Conservation (phyloP, 2,329 filamentous ascomycete species). For the Alternaria incomplexa region DNA sequence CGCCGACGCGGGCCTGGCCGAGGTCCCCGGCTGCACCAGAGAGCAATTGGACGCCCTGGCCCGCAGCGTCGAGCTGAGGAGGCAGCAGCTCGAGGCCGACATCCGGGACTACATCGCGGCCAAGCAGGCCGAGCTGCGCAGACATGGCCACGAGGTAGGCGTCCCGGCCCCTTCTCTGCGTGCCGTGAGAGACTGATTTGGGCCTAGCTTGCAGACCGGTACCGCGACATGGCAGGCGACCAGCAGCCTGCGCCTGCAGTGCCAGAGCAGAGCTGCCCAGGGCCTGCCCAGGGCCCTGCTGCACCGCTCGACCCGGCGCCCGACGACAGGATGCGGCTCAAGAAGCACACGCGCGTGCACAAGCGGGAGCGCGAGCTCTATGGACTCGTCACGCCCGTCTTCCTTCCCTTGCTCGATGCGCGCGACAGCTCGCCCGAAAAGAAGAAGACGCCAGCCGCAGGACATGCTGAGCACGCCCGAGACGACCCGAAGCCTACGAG, state of each 20-base stretch:
- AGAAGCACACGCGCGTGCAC: conserved; percentile 46
- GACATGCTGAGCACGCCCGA: conserved; percentile 31
- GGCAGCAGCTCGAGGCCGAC: conserved; percentile 45
- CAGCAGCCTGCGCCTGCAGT: conserved; percentile 18
- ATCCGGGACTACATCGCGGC: conserved; percentile 41
- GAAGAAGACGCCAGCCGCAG: conserved; percentile 27
- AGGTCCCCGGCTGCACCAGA: conserved; percentile 39
- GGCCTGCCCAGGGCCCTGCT: conserved; percentile 7
- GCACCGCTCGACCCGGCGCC: conserved; percentile 18
- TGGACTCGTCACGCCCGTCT: conserved; percentile 45
- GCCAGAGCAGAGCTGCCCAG: background rate
- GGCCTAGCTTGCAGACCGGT: conserved; percentile 42
- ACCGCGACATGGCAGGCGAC: conserved; percentile 39
- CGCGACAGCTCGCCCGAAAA: conserved; percentile 31
- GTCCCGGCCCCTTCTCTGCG: background rate
- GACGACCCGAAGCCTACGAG: conserved; percentile 25
- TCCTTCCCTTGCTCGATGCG: conserved; percentile 46
- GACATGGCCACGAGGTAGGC: conserved; percentile 41
- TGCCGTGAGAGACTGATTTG: conserved; percentile 28
- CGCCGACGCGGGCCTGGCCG: conserved; percentile 36
- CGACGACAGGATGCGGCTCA: conserved; percentile 38
- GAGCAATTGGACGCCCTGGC: conserved; percentile 42
- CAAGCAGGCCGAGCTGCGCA: conserved; percentile 43
- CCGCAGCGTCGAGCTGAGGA: conserved; percentile 42
- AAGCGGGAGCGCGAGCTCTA: conserved; percentile 48